Evolutionary conservation across 371 early-diverging fungal species (phyloP).

Genomic region (Zychaea mexicana): DNA sequence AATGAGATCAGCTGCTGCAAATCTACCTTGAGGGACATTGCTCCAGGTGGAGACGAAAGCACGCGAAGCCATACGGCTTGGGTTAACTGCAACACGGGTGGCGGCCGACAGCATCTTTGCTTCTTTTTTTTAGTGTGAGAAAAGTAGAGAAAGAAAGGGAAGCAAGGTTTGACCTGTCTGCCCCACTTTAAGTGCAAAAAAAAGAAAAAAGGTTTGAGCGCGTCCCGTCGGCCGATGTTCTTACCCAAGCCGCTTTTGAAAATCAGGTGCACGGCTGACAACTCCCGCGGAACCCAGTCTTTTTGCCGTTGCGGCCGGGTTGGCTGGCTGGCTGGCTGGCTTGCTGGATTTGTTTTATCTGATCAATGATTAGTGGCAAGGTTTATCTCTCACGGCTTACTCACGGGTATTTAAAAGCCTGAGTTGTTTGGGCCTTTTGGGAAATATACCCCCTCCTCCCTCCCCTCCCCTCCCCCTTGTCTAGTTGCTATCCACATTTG

Average conservation of each 20-base stretch:
- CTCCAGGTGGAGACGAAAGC: conserved; percentile 74
- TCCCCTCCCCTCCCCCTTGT: too few relatives aligned
- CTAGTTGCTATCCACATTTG: too few relatives aligned
- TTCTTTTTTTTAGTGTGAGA: conserved; percentile 4
- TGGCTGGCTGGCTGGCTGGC: too few relatives aligned
- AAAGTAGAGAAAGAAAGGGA: conserved; percentile 16
- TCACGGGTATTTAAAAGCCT: background rate
- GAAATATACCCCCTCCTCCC: background rate
- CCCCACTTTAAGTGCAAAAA: background rate
- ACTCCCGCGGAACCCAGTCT: conserved; percentile 2
- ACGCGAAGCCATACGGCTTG: conserved; percentile 51
- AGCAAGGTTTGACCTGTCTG: background rate
- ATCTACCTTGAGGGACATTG: conserved; percentile 72
- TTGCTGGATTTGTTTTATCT: too few relatives aligned
- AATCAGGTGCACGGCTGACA: background rate
- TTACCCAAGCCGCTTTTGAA: background rate
- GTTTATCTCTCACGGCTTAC: background rate
- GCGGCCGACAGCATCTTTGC: conserved; percentile 50
- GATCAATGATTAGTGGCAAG: background rate
- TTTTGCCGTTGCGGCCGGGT: background rate
- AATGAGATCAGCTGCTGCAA: background rate
- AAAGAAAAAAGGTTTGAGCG: background rate
- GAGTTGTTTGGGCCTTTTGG: too few relatives aligned
- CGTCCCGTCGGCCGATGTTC: background rate
- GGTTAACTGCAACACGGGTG: conserved; percentile 42